Base-by-base conservation (phyloP, 2,329 filamentous ascomycete species). In the Nothophaeocryptopus gaeumannii region DNA sequence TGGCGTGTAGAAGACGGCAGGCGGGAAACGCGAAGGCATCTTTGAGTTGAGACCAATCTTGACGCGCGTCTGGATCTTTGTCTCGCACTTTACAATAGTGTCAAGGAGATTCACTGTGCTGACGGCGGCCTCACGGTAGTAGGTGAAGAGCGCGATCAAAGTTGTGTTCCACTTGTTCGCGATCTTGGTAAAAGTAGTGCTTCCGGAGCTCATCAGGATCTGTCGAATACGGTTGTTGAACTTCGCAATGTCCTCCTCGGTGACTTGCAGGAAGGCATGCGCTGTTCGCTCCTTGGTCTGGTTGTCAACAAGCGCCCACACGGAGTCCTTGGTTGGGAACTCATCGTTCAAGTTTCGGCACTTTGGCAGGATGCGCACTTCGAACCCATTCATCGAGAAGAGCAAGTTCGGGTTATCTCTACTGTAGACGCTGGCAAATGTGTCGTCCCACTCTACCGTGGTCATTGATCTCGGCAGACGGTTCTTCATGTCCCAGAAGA, bases 161-260 rank as follows among this genome's bases (percentile, higher is more conserved):
- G 89, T 93, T 0, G 93, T 99, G 72, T 99, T 99, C 93, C 95
- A 99, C 74, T 99, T 99, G 74, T 99, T 99, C 39, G 95, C 93
- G 65, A 99, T 99, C 80, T 99, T 99, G 39, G 93, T 99, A 74
- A 99, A 99, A 0, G 93, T 99, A 0, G 93, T 99, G 5, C 89
- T 96, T n/a, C 93, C 95, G 51, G 93, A 97, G 9, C 92, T 97
- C 93, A 99, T 99, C 49, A 99, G 79, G 67, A 99, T 99, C 66
- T 99, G 93, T 52, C 93, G 84, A 65, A 99, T 99, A 36, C 95
- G 85, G 70, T 99, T 99, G 73, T 99, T 99, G 78, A 99, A 99
- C 72, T 97, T 97, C 59, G 92, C 87, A 41, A 99, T 92, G 65
- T 99, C 93, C 67, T 97, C 93, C 65, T 97, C 92, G 0, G 93